Evolutionary conservation across 768 basidiomycete species (phyloP).

Genomic region (Gyrodon lividus): DNA sequence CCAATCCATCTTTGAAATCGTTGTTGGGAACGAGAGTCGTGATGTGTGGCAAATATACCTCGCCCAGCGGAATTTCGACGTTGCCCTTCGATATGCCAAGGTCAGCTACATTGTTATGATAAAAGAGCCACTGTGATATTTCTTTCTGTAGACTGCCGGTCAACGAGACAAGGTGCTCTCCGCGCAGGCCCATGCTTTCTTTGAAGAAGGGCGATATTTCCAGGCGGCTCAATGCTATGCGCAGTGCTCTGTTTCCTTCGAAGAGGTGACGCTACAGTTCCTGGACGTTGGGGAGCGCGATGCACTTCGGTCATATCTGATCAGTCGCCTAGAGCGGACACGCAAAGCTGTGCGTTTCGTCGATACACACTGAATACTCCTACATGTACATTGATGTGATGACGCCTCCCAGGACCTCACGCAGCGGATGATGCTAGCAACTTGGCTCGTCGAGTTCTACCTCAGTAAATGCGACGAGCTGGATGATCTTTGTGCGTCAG

Average conservation of each 20-base stretch:
- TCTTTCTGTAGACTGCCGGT: constrained; percentile 62
- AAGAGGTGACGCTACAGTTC: constrained; percentile 89
- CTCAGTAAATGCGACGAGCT: constrained; percentile 95
- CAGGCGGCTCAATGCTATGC: constrained; percentile 92
- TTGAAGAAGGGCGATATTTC: constrained; percentile 78
- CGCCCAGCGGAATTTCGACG: constrained; percentile 72
- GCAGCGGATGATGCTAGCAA: constrained; percentile 96
- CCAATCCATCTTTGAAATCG: constrained; percentile 84
- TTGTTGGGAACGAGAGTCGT: constrained; percentile 83
- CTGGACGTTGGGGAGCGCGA: constrained; percentile 89
- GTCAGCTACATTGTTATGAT: constrained; percentile 38
- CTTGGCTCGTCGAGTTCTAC: constrained; percentile 98
- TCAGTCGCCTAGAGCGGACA: constrained; percentile 82
- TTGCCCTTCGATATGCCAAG: constrained; percentile 79
- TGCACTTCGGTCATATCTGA: constrained; percentile 85
- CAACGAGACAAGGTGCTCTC: constrained; percentile 85
- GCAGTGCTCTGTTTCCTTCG: constrained; percentile 83
- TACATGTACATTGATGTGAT: not conserved
- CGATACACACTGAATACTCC: not conserved
- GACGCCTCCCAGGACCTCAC: constrained; percentile 66
- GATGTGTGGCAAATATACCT: constrained; percentile 95
- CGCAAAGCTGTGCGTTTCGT: constrained; percentile 64
- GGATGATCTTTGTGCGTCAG: constrained; percentile 90
- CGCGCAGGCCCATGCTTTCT: constrained; percentile 79
- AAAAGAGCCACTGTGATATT: constrained; percentile 2